Evolutionary conservation across 768 basidiomycete species (phyloP), one percentile per base, ranked within the genome.

Genomic region (Mycena amicta): DNA sequence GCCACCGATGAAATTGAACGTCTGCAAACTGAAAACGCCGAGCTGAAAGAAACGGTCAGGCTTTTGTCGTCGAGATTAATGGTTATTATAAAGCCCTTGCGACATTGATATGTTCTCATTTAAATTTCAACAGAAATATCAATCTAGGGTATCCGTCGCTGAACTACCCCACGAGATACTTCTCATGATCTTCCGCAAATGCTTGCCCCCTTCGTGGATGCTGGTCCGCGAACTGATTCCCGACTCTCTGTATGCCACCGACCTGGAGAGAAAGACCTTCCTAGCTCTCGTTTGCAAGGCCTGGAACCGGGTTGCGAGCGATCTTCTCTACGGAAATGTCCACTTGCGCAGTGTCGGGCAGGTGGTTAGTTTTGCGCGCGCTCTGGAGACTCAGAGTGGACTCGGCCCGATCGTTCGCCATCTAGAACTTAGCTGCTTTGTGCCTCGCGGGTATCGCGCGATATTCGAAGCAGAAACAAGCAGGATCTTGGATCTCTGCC

Each of bases 271-370:
- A 12, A 74, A 71, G 49, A 52, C 57, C 28, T 13, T 62, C 5
- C 20, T 72, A 15, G 20, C 62, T 15, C 29, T 59, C 12, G 72
- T 74, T 15, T 75, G 68, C 59, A 67, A 62, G 26, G 30, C 41
- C 2, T 74, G 72, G 71, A 57, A 70, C 43, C 23, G 53, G 26
- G 53, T 65, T 20, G 70, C 65, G 6, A 57, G 70, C 31, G 43
- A 59, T 16, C 39, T 69, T 30, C 60, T 74, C 3, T 75, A 73
- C 51, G 59, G 68, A 45, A 59, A 68, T 18, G 52, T 74, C 16
- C 60, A 54, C 33, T 60, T 75, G 33, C 68, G 62, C 11, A 61
- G 60, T 5, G 50, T 64, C n/a, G 63, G 57, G 25, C 68, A 72
- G 45, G 56, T 73, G 3, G 50, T 54, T 22, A 57, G 54, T 3